phyloP scores from a whole-genome alignment of 495 filamentous ascomycete genomes.

The Penicillium fimorum region DNA sequence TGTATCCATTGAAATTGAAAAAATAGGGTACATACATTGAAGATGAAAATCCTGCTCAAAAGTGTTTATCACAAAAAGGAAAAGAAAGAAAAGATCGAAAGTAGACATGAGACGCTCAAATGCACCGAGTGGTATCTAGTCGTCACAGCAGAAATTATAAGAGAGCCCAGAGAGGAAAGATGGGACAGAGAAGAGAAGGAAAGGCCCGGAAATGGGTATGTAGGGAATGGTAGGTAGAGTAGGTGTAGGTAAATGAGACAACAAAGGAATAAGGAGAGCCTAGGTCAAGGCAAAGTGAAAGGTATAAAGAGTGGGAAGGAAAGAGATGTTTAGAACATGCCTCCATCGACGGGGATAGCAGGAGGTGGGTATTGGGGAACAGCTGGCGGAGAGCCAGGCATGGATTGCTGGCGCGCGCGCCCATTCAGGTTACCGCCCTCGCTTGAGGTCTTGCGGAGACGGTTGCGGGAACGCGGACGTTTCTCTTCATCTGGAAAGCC shows the following conservation, averaged over 20 bases:
- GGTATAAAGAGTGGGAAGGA: not conserved
- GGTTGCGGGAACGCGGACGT: constrained; percentile 42
- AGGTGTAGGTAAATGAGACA: constrained; percentile 18
- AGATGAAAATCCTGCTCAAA: not conserved
- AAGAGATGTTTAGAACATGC: constrained; percentile 41
- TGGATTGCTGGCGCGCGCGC: constrained; percentile 43
- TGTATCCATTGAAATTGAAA: not conserved
- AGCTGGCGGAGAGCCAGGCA: constrained; percentile 33
- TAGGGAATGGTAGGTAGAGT: constrained; percentile 3
- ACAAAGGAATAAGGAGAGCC: constrained; percentile 5
- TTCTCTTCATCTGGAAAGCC: constrained; percentile 54
- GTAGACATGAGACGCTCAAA: constrained; percentile 14
- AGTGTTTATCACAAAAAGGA: not conserved
- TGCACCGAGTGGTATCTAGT: constrained; percentile 16
- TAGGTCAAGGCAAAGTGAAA: constrained; percentile 11
- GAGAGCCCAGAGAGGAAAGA: constrained; percentile 18
- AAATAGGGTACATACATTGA: constrained; percentile 3
- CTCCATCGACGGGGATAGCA: constrained; percentile 40
- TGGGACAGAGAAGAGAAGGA: constrained; percentile 12
- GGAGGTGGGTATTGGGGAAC: constrained; percentile 41
- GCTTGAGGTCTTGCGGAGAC: constrained; percentile 54
- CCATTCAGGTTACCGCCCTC: constrained; percentile 45
- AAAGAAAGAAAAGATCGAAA: constrained; percentile 4
- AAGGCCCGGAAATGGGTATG: not conserved
- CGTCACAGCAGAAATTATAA: constrained; percentile 16